phyloP scores from a whole-genome alignment of 2,329 filamentous ascomycete species.

The Colletotrichum echinochloae region DNA sequence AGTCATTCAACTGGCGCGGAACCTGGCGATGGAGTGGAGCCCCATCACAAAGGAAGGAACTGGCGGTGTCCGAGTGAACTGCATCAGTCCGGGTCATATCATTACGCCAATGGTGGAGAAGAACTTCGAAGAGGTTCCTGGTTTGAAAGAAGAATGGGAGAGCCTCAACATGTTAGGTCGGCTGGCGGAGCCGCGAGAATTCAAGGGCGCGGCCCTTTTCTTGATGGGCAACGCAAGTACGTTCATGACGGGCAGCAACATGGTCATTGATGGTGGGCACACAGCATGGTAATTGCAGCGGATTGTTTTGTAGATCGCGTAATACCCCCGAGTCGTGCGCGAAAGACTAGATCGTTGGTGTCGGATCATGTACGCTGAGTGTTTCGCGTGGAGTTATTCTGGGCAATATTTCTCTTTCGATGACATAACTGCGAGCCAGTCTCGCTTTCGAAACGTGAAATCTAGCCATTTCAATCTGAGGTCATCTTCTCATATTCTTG shows the following conservation, averaged over 20 bases:
- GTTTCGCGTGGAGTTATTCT: background rate
- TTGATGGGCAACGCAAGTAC: constrained; percentile 71
- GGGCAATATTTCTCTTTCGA: background rate
- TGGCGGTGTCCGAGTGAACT: constrained; percentile 72
- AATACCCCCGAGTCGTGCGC: background rate
- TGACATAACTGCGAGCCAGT: too few species aligned
- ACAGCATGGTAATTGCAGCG: constrained; percentile 59
- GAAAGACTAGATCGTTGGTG: background rate
- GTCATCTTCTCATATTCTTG: too few species aligned
- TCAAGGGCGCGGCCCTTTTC: constrained; percentile 71
- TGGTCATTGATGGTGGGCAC: constrained; percentile 69
- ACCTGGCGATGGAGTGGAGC: constrained; percentile 74
- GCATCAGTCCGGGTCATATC: constrained; percentile 50
- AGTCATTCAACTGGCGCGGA: constrained; percentile 71
- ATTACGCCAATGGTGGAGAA: constrained; percentile 79
- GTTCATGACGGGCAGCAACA: constrained; percentile 71
- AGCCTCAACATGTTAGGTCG: constrained; percentile 79
- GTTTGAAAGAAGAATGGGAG: constrained; percentile 70
- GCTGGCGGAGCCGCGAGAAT: constrained; percentile 68
- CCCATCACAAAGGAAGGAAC: constrained; percentile 51
- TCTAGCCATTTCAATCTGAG: background rate
- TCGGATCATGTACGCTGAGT: background rate
- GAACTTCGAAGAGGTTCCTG: constrained; percentile 76
- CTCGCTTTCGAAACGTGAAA: background rate
- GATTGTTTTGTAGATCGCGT: background rate